Conservation (phyloP, 2,329 filamentous ascomycete species). For the Botrytis hyacinthi region DNA sequence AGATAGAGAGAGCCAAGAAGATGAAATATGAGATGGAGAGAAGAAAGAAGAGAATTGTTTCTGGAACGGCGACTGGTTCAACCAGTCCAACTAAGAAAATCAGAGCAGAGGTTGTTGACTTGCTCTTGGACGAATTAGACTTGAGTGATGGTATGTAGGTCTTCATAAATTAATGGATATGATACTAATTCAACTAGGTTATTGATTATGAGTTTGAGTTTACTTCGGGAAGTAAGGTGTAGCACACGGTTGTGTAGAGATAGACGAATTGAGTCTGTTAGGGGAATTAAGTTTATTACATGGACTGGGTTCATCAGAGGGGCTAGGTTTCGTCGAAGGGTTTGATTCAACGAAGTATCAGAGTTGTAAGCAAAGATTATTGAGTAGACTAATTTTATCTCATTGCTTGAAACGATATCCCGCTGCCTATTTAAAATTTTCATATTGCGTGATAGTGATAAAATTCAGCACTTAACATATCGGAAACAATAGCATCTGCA, state of each 20-base stretch:
- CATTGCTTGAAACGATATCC: not conserved
- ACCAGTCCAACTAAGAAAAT: slow-evolving; percentile 12
- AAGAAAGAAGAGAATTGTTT: slow-evolving; percentile 6
- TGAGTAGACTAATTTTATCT: not conserved
- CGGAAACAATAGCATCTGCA: not conserved
- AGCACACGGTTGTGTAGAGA: not conserved
- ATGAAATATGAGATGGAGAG: not conserved
- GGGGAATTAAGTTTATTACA: not conserved
- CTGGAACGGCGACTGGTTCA: not conserved
- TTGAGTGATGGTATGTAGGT: not conserved
- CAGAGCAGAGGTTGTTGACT: not conserved
- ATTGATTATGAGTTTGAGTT: not conserved
- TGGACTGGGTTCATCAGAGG: not conserved
- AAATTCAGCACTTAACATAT: not conserved
- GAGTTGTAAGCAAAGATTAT: not conserved
- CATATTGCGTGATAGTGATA: not conserved
- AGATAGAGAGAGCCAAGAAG: not conserved
- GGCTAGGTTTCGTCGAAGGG: not conserved
- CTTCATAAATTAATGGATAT: not conserved
- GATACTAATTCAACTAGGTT: not conserved
- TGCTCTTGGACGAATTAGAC: not conserved
- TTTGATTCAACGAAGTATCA: not conserved
- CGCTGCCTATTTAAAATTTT: not conserved
- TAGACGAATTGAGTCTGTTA: not conserved
- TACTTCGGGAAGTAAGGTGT: not conserved